These are phyloP conservation scores for Botrytis galanthina DNA, from an alignment of 2,329 filamentous ascomycete genomes.

Conservation along the genomic window DNA sequence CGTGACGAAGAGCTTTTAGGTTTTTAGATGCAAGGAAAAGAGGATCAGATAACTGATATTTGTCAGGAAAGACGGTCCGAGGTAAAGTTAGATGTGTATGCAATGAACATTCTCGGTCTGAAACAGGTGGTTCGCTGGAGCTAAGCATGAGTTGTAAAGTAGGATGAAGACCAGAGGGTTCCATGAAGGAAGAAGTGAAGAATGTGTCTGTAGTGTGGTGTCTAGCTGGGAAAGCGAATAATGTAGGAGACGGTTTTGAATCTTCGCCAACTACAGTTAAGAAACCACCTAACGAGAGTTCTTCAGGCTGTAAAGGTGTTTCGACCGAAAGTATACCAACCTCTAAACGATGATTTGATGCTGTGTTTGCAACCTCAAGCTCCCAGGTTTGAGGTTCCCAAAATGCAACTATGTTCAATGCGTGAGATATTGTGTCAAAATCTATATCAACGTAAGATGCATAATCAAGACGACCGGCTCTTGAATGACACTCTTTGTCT, in stretches of 20 bases:
- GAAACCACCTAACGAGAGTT: slow-evolving; percentile 75
- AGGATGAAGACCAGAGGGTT: slow-evolving; percentile 80
- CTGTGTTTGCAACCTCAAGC: slow-evolving; percentile 31
- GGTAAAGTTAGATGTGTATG: slow-evolving; percentile 84
- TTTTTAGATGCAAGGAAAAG: slow-evolving; percentile 82
- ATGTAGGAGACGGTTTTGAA: slow-evolving; percentile 66
- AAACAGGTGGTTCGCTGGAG: slow-evolving; percentile 48
- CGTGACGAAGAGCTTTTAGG: slow-evolving; percentile 63
- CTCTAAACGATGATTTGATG: slow-evolving; percentile 61
- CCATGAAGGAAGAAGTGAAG: slow-evolving; percentile 64
- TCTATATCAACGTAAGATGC: slow-evolving; percentile 74
- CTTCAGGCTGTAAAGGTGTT: slow-evolving; percentile 62
- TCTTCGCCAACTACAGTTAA: slow-evolving; percentile 77
- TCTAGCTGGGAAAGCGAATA: slow-evolving; percentile 81
- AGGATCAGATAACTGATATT: slow-evolving; percentile 75
- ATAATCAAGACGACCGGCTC: slow-evolving; percentile 46
- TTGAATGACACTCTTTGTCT: slow-evolving; percentile 50
- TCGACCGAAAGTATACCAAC: slow-evolving; percentile 75
- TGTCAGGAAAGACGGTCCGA: slow-evolving; percentile 77
- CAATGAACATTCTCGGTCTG: slow-evolving; percentile 62
- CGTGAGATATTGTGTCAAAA: slow-evolving; percentile 66
- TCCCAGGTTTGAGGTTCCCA: slow-evolving; percentile 50
- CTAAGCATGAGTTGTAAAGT: slow-evolving; percentile 68
- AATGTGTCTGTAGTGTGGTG: slow-evolving; percentile 59
- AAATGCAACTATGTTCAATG: slow-evolving; percentile 61